Evolutionary conservation across 208 protist species (phyloP).

Genomic region (Leishmania guyanensis): DNA sequence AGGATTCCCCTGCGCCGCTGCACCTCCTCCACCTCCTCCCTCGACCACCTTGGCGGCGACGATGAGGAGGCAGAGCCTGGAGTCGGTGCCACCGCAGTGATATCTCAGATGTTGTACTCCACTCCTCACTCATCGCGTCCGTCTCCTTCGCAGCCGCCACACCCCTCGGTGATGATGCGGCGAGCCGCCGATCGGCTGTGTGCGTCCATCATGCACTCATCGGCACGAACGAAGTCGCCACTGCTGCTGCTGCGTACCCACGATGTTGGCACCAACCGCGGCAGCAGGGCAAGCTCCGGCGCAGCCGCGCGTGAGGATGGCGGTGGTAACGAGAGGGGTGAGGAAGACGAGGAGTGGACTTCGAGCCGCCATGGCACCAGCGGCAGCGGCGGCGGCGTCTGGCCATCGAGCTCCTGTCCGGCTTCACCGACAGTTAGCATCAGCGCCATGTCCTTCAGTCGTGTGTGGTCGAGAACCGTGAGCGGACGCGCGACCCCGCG

Average conservation of each 20-base stretch:
- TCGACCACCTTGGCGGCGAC: slow-evolving; percentile 6
- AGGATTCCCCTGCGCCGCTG: not conserved
- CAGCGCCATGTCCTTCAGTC: slow-evolving; percentile 19
- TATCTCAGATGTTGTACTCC: not conserved
- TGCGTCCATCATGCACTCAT: slow-evolving; percentile 5
- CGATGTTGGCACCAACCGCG: not conserved
- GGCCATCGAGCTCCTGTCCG: slow-evolving; percentile 2
- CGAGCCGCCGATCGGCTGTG: slow-evolving; percentile 20
- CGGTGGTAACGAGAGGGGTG: not conserved
- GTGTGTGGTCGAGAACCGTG: slow-evolving; percentile 18
- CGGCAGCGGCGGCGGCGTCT: not conserved
- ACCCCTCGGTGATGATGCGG: slow-evolving; percentile 22
- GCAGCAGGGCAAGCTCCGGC: not conserved
- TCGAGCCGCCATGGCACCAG: not conserved
- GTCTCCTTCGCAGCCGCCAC: slow-evolving; percentile 7
- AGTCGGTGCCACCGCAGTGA: not conserved
- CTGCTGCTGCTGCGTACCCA: not conserved
- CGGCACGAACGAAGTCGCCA: not conserved
- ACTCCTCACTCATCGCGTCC: slow-evolving; percentile 20
- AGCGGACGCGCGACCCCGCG: slow-evolving; percentile 27
- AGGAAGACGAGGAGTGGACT: not conserved
- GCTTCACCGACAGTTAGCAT: slow-evolving; percentile 23
- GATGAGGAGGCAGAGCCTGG: not conserved
- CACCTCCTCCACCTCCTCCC: not conserved
- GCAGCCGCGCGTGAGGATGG: not conserved